Conservation (phyloP, 306 rosid genomes). For the Medicago truncatula region MtrunA17r5.0-ANR NC_053046.1:34715501-34716000, state of each 20-base stretch:
- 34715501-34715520: slow-evolving; percentile 8
- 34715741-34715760: slow-evolving; percentile 2
- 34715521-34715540: slow-evolving; percentile 1
- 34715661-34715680: slow-evolving; percentile 5
- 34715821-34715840: slow-evolving; percentile 31
- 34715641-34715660: slow-evolving; percentile 3
- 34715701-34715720: not conserved
- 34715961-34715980: not conserved
- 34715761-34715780: slow-evolving; percentile 39
- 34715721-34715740: not conserved
- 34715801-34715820: not conserved
- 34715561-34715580: not conserved
- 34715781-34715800: slow-evolving; percentile 27
- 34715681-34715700: slow-evolving; percentile 3
- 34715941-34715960: not conserved
- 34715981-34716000: too few relatives aligned
- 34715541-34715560: not conserved
- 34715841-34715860: not conserved
- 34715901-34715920: slow-evolving; percentile 9
- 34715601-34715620: slow-evolving; percentile 34
- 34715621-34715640: slow-evolving; percentile 15
- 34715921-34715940: not conserved
- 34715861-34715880: slow-evolving; percentile 2
- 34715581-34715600: not conserved
- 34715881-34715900: not conserved